These are phyloP conservation scores for Tulasnella sp. DNA, from an alignment of 768 basidiomycete genomes.

Conservation along the genomic window DNA sequence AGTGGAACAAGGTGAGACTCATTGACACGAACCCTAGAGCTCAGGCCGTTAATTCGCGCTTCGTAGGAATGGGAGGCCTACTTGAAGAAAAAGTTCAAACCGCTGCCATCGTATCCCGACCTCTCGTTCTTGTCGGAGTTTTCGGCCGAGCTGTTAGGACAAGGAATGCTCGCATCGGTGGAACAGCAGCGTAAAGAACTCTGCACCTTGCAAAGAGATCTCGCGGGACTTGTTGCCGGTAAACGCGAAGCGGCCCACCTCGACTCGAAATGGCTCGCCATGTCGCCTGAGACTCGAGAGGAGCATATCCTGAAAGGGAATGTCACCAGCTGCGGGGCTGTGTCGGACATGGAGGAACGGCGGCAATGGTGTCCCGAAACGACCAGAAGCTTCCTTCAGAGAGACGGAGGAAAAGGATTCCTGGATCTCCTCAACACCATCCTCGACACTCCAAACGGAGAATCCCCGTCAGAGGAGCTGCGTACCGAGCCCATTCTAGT, in stretches of 20 bases:
- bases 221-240: neutral
- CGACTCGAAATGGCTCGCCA: conserved; percentile 2
- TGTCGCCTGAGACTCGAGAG: conserved; percentile 1
- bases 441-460: neutral
- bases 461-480: neutral
- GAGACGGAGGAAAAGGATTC: neutral
- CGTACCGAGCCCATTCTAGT: neutral
- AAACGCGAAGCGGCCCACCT: neutral
- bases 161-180: neutral
- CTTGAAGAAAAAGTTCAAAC: neutral
- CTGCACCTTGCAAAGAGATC: neutral
- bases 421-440: neutral
- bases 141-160: neutral
- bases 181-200: neutral
- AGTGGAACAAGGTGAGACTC: neutral
- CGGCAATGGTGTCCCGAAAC: conserved; percentile 1
- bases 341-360: conserved; percentile 7
- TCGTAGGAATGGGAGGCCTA: neutral
- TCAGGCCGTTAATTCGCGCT: neutral
- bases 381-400: neutral
- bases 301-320: neutral
- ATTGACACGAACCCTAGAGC: too few relatives aligned
- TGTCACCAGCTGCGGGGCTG: neutral
- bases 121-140: neutral
- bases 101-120: neutral